A percentile compares a stretch with the other conserved stretches of the same genome.
These are phyloP conservation scores for Neocatenulostroma microsporum DNA, from an alignment of 2,329 filamentous ascomycete species.

Conservation along the genomic window DNA sequence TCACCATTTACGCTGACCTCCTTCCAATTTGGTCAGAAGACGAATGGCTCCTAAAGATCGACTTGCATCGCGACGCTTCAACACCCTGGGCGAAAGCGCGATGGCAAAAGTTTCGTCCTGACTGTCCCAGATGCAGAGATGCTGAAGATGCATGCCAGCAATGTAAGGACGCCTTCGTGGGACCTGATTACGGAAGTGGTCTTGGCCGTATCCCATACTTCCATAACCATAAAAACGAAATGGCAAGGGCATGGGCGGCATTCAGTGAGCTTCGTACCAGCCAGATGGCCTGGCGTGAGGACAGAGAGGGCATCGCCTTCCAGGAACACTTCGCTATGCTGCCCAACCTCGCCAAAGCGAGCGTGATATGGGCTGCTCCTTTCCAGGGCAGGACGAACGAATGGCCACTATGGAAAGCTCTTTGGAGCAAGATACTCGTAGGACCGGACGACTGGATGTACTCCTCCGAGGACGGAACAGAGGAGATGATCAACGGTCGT, in stretches of 20 bases:
- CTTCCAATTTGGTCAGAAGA: slow-evolving; percentile 15
- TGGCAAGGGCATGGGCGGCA: slow-evolving; percentile 10
- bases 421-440: slow-evolving; percentile 10
- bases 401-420: slow-evolving; percentile 15
- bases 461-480: slow-evolving; percentile 7
- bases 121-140: no score
- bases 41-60: slow-evolving; percentile 6
- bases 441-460: slow-evolving; percentile 18
- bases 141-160: no score
- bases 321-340: slow-evolving; percentile 15
- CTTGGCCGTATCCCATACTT: slow-evolving; percentile 11
- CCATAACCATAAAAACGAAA: slow-evolving; percentile 10
- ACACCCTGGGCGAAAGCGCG: background rate
- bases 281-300: slow-evolving; percentile 13
- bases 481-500: no score
- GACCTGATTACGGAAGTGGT: background rate
- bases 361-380: slow-evolving; percentile 7
- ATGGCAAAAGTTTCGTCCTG: background rate
- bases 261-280: slow-evolving; percentile 5
- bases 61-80: slow-evolving; percentile 3
- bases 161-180: no score
- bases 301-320: slow-evolving; percentile 9
- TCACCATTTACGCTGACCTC: slow-evolving; percentile 23
- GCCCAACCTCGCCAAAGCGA: slow-evolving; percentile 14
- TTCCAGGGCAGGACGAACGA: slow-evolving; percentile 1